Conservation (phyloP, 73 alveolate species). For the Breviolum minutum region DNA sequence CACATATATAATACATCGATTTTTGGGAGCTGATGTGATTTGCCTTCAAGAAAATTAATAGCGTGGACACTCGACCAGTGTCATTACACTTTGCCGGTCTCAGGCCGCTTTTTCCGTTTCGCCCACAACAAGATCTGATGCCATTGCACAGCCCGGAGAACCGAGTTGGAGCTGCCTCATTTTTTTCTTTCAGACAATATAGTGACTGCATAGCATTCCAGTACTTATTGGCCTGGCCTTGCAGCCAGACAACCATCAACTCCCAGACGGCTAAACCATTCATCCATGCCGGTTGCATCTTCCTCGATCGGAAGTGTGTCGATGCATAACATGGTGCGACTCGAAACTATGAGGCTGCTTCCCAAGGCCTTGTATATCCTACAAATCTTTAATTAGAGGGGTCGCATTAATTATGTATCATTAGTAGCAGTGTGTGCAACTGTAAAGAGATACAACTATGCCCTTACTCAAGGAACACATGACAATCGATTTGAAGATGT, state of each 20-base stretch:
- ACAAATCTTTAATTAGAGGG: too few relatives aligned
- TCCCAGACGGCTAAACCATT: too few relatives aligned
- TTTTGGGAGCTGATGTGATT: background rate
- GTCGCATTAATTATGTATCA: background rate
- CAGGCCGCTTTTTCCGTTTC: slow-evolving; percentile 62
- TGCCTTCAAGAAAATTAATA: background rate
- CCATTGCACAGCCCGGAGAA: background rate
- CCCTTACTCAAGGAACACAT: background rate
- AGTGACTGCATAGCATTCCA: too few relatives aligned
- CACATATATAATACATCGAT: background rate
- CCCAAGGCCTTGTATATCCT: too few relatives aligned
- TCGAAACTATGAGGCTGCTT: too few relatives aligned
- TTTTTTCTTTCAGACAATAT: too few relatives aligned
- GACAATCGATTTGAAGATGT: background rate
- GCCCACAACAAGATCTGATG: slow-evolving; percentile 24
- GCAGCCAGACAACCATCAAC: too few relatives aligned
- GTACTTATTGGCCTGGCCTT: too few relatives aligned
- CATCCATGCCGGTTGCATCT: too few relatives aligned
- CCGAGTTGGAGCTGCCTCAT: background rate
- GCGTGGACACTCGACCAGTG: background rate
- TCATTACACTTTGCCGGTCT: background rate
- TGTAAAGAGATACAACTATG: background rate
- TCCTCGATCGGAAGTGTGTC: too few relatives aligned
- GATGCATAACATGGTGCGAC: too few relatives aligned
- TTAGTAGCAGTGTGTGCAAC: background rate